A percentile compares a stretch with the other conserved stretches of the same genome.
These are phyloP conservation scores for Vararia minispora DNA, from an alignment of 768 basidiomycete genomes.

Conservation along the genomic window DNA sequence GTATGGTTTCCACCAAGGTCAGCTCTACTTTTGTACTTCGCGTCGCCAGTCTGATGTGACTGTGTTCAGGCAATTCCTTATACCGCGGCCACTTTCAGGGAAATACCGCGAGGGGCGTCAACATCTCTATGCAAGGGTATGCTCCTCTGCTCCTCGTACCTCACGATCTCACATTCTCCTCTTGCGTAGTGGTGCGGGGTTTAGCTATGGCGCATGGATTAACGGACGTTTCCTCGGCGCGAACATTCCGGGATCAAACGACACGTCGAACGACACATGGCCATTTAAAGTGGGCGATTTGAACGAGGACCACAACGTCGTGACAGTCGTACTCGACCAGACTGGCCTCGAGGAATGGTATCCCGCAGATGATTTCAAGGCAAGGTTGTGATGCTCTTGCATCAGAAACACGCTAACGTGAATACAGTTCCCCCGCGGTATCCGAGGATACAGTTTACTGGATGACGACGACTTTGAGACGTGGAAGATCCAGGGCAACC, in stretches of 20 bases:
- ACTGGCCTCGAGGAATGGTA: slow-evolving; percentile 8
- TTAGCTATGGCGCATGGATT: slow-evolving; percentile 16
- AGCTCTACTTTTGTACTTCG: background rate
- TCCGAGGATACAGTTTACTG: slow-evolving; percentile 19
- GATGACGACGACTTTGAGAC: slow-evolving; percentile 15
- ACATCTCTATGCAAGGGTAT: slow-evolving; percentile 18
- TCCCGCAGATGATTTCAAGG: slow-evolving; percentile 14
- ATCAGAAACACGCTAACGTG: background rate
- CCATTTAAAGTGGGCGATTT: slow-evolving; percentile 9
- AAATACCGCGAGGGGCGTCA: slow-evolving; percentile 16
- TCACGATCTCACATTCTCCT: background rate
- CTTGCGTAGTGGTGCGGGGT: slow-evolving; percentile 14
- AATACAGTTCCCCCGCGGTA: slow-evolving; percentile 18
- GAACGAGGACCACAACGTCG: slow-evolving; percentile 15
- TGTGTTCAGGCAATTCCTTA: slow-evolving; percentile 12
- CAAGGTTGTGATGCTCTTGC: background rate
- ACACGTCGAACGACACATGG: slow-evolving; percentile 13
- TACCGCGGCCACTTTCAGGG: slow-evolving; percentile 17
- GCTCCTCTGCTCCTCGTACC: background rate
- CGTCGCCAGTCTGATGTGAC: background rate
- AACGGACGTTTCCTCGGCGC: slow-evolving; percentile 16
- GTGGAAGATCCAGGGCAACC: slow-evolving; percentile 20
- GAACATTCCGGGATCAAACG: slow-evolving; percentile 15
- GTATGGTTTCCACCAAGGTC: slow-evolving; percentile 17
- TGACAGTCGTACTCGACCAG: slow-evolving; percentile 15